Evolutionary conservation across 2,329 filamentous ascomycete species (phyloP), one percentile per base, ranked within the genome.

Genomic region (Monilinia fructicola): DNA sequence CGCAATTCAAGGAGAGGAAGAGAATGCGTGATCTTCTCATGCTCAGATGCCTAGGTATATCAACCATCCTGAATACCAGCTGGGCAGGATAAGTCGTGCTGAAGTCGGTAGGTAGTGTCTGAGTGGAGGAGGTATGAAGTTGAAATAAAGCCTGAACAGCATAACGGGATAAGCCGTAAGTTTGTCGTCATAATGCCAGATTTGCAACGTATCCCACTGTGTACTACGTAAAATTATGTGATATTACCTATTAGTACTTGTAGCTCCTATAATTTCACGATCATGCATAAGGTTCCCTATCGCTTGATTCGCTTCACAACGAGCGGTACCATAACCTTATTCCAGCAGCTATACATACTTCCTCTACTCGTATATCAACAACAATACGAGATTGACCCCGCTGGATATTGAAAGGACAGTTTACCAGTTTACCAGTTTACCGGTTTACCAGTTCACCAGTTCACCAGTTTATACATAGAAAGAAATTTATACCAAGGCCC

Each of bases 341-440:
- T 6, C 28, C 3, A 6, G 28, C 31, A 35, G 31, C 4, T 35
- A 35, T 35, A 35, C 31, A 31, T 31, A 31, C 28, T 31, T n/a
- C n/a, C 28, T 31, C 28, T 31, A 31, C 28, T 31, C 28, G 28
- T 31, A 6, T 35, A 35, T 35, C n/a, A 59, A 23, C 28, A 35
- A 48, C 26, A 46, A 59, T n/a, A 46, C 28, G 16, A 21, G 42
- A 59, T 46, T 35, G 40, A 59, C 55, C 55, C 56, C 42, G 18
- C 56, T 28, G 58, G 44, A 50, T 26, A 40, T 60, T 26, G 58
- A 60, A 50, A 60, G 58, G 58, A 60, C 58, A 60, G 28, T 60
- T 60, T n/a, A n/a, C n/a, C n/a, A n/a, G n/a, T n/a, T n/a, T n/a
- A n/a, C n/a, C n/a, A n/a, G n/a, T n/a, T n/a, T n/a, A n/a, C n/a